These are phyloP conservation scores for Teunomyces pallodes DNA, from an alignment of 805 yeast genomes.

Conservation along the genomic window DNA sequence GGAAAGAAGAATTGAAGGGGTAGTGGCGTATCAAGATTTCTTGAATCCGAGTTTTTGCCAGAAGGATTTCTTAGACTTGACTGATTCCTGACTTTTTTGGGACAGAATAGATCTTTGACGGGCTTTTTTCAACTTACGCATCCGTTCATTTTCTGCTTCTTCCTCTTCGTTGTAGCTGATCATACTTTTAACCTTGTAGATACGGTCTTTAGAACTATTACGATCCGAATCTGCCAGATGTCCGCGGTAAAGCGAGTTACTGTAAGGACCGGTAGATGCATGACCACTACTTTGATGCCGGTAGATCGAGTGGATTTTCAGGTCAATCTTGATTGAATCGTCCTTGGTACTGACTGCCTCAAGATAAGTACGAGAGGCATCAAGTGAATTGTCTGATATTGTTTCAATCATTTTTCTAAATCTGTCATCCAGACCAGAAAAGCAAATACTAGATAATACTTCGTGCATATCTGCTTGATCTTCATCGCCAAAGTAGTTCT, in stretches of 20 bases:
- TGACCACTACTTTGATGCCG: constrained; percentile 17
- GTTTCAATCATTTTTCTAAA: constrained; percentile 23
- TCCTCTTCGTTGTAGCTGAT: constrained; percentile 35
- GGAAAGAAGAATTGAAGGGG: neutral
- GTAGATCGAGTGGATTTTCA: constrained; percentile 38
- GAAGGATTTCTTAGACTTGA: constrained; percentile 8
- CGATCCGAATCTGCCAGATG: constrained; percentile 8
- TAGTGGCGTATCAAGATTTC: neutral
- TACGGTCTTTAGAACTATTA: constrained; percentile 15
- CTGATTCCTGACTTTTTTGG: constrained; percentile 3
- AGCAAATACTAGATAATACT: neutral
- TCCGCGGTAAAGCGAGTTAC: constrained; percentile 9
- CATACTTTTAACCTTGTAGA: constrained; percentile 42
- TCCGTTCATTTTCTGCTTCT: constrained; percentile 15
- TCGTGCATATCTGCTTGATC: neutral
- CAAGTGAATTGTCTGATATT: constrained; percentile 26
- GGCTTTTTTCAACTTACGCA: constrained; percentile 9
- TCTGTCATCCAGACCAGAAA: neutral
- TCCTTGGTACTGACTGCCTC: constrained; percentile 19
- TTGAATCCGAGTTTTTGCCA: constrained; percentile 15
- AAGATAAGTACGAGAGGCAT: constrained; percentile 26
- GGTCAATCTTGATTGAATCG: constrained; percentile 22
- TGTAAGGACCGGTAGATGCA: constrained; percentile 1
- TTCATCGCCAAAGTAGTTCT: constrained; percentile 2
- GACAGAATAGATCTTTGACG: constrained; percentile 10